Base-by-base conservation (phyloP, 371 early-diverging fungal genomes). In the Apophysomyces trapeziformis region DNA sequence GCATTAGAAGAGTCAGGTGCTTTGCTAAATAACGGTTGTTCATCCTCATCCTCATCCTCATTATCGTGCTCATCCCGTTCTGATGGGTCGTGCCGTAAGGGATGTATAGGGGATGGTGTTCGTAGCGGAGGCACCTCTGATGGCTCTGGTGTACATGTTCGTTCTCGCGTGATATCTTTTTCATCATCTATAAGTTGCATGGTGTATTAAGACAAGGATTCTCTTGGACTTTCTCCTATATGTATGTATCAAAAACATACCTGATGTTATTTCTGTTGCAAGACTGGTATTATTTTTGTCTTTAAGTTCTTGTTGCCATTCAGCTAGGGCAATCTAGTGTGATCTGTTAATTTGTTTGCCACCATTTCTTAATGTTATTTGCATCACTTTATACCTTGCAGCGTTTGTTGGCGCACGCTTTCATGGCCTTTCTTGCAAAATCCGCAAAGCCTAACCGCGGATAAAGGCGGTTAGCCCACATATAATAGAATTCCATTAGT, bases 391-490 rank as follows among this genome's bases (percentile, higher is more conserved):
- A 26, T 26, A 76, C 75, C 67, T 67, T 79, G 36, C 79, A 66
- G 2, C 65, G 64, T 38, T 63, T 57, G 16, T 69, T 43, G 4
- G 72, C 61, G 12, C 86, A 81, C 35, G 76, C 75, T 41, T 76
- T 85, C 16, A 73, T 69, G 1, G 79, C 74, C 38, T 45, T 69
- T 36, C 74, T 67, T 37, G 83, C 69, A 60, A 87, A 85, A 47
- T 77, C 75, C 5, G 60, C 45, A 63, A 86, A 82, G 8, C 57
- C 60, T 5, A 84, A 59, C 13, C 82, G 76, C 8, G 89, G 87
- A 60, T 72, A 86, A 0, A 88, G 64, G 16, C 73, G 69, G 61
- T 85, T 80, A 0, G 80, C 86, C 89, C 89, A 88, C 7, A 84
- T 58, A 38, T 81, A 79, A 63, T 87, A 88, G 59, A 79, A 82